phyloP scores from a whole-genome alignment of 495 filamentous ascomycete species.

The Hypoxylon fragiforme region DNA sequence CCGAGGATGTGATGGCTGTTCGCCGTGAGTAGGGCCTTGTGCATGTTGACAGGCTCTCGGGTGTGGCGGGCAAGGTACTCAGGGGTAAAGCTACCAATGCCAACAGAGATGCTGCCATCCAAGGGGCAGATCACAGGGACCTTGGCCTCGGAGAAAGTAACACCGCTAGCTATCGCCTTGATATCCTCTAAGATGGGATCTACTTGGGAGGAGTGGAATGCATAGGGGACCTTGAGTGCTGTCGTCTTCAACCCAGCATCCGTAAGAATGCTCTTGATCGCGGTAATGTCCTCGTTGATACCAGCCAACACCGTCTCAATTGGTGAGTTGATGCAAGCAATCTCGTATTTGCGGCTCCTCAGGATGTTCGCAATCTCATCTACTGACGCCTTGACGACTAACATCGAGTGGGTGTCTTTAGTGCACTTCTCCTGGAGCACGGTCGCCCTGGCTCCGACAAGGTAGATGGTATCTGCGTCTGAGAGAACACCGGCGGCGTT shows the following conservation, averaged over 20 bases:
- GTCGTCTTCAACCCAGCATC: slow-evolving; percentile 55
- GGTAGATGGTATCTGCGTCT: slow-evolving; percentile 64
- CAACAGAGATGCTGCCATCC: neutral
- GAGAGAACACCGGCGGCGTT: slow-evolving; percentile 70
- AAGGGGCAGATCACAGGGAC: slow-evolving; percentile 62
- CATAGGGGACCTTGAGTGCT: slow-evolving; percentile 64
- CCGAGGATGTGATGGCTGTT: neutral
- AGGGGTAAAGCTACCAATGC: neutral
- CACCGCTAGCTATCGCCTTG: slow-evolving; percentile 47
- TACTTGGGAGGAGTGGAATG: slow-evolving; percentile 71
- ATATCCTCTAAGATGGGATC: slow-evolving; percentile 64
- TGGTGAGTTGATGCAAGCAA: slow-evolving; percentile 56
- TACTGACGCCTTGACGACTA: slow-evolving; percentile 43
- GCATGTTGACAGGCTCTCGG: neutral
- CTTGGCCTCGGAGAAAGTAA: slow-evolving; percentile 52
- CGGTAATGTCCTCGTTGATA: slow-evolving; percentile 45
- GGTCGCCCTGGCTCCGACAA: slow-evolving; percentile 67
- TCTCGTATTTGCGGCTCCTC: slow-evolving; percentile 12
- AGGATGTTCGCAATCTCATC: neutral
- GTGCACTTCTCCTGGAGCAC: slow-evolving; percentile 58
- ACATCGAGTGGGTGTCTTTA: slow-evolving; percentile 61
- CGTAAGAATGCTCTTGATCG: slow-evolving; percentile 43
- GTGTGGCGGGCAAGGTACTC: neutral
- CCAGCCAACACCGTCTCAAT: slow-evolving; percentile 54
- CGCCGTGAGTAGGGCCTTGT: neutral